Evolutionary conservation across 129 eudicot genomes (phyloP), one percentile per base, ranked within the genome.

Genomic region (Cynara cardunculus): DNA sequence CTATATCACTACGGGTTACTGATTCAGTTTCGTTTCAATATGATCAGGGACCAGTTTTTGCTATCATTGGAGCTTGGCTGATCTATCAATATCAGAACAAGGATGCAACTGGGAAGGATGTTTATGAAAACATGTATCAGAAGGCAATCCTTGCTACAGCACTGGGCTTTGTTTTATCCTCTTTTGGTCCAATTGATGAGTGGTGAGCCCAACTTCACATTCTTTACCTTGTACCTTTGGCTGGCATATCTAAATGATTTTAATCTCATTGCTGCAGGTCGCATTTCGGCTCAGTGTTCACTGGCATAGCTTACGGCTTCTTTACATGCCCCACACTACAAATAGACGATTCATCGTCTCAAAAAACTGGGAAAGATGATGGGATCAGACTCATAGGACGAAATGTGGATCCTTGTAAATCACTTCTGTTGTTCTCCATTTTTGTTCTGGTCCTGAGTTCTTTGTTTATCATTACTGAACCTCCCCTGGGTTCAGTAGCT

Each of bases 21-120:
- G 39, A 41, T 69, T 25, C 14, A 46, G 49, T 61, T n/a, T 41
- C 4, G 49, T 22, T 32, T 31, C 34, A 14, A 21, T 19, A 21
- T 53, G 37, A 7, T 80, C 69, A 91, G 98, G 98, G 94, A 69
- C 98, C 98, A 0, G 95, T 64, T 11, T 94, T 94, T 59, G 95
- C 90, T 30, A 44, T 94, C 34, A 88, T 94, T 10, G 98, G 98
- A 78, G 98, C 97, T 84, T 94, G 93, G 97, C 89, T 94, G 26
- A 84, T 87, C 11, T 82, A 87, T 82, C 97, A 94, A 46, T 69
- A 85, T 77, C 90, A 87, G 68, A 91, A 91, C 86, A 88, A 80
- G 72, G 87, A 78, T 81, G 84, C 75, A 11, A 75, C 72, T 19
- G 68, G 84, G 21, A 88, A 85, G 75, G 90, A 82, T 77, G 81